These are phyloP conservation scores for Pythium aristosporum DNA, from an alignment of 352 stramenopile genomes.

Conservation along the genomic window DNA sequence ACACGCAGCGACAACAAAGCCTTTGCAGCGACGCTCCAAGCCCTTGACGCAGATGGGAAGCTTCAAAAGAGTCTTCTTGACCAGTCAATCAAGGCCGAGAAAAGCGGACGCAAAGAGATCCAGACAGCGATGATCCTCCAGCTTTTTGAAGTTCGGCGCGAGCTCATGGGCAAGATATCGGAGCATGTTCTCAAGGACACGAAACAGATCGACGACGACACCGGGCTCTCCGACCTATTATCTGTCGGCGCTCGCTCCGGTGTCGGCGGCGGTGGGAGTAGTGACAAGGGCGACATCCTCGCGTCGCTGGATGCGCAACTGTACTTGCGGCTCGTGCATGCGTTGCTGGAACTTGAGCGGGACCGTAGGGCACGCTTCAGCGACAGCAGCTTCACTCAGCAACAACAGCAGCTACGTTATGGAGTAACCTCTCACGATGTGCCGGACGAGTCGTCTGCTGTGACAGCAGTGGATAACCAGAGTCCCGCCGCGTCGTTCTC, in stretches of 20 bases:
- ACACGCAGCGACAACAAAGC: conserved; percentile 28
- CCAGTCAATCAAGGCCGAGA: conserved; percentile 62
- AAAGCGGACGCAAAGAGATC: conserved; percentile 46
- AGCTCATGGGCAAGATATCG: conserved; percentile 68
- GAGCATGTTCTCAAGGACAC: conserved; percentile 71
- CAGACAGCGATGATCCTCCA: conserved; percentile 42
- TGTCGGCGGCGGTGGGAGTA: background rate
- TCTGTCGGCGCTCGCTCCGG: background rate
- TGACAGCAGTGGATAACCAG: background rate
- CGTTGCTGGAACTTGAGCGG: conserved; percentile 48
- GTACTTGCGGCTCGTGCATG: conserved; percentile 62
- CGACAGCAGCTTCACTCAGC: background rate
- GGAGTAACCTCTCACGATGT: background rate
- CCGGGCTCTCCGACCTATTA: conserved; percentile 8
- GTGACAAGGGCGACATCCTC: conserved; percentile 37
- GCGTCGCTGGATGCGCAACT: conserved; percentile 70
- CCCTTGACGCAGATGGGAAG: conserved; percentile 15
- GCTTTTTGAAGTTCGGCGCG: conserved; percentile 64
- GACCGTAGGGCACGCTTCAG: conserved; percentile 46
- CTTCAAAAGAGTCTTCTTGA: conserved; percentile 60
- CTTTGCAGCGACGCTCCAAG: conserved; percentile 9
- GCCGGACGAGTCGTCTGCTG: background rate
- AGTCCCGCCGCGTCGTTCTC: background rate
- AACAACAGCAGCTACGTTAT: background rate
- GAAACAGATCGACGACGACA: conserved; percentile 56